These are phyloP conservation scores for Ceratobasidium sp. DNA, from an alignment of 1,284 basidiomycete genomes.

Conservation along the genomic window DNA sequence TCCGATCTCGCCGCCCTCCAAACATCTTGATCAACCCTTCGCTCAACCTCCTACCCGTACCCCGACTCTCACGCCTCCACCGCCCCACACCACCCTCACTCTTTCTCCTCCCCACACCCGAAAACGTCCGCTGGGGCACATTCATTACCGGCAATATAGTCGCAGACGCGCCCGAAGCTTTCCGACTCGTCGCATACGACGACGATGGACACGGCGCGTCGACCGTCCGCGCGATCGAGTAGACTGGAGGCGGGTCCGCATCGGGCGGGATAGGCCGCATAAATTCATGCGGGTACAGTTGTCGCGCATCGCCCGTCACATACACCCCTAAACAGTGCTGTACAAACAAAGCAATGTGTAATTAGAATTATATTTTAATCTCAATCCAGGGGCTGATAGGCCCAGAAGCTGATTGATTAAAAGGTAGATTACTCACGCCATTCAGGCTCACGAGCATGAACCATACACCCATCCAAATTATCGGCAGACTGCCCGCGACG, in stretches of 20 bases:
- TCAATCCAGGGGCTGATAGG: background rate
- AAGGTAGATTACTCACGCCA: constrained; percentile 25
- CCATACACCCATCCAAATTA: constrained; percentile 42
- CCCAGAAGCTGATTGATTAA: constrained; percentile 15
- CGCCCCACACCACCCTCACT: constrained; percentile 11
- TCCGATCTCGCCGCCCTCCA: background rate
- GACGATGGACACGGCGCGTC: background rate
- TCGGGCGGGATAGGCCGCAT: constrained; percentile 12
- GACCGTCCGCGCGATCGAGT: constrained; percentile 17
- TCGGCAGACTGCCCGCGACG: constrained; percentile 26
- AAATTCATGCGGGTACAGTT: constrained; percentile 38
- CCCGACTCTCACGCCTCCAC: background rate
- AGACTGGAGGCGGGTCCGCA: constrained; percentile 16
- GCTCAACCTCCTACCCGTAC: constrained; percentile 9
- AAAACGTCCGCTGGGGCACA: background rate
- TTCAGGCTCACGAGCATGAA: constrained; percentile 35
- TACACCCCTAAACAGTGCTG: constrained; percentile 37
- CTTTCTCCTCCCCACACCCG: constrained; percentile 3
- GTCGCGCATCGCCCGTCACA: constrained; percentile 34
- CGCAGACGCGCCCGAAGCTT: constrained; percentile 8
- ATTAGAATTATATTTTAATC: background rate
- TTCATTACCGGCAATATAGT: background rate
- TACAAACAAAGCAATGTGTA: background rate
- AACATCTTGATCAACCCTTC: constrained; percentile 18
- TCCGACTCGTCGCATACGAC: constrained; percentile 9